Evolutionary conservation across 2,329 filamentous ascomycete species (phyloP).

Genomic region (Alternaria gaisen): DNA sequence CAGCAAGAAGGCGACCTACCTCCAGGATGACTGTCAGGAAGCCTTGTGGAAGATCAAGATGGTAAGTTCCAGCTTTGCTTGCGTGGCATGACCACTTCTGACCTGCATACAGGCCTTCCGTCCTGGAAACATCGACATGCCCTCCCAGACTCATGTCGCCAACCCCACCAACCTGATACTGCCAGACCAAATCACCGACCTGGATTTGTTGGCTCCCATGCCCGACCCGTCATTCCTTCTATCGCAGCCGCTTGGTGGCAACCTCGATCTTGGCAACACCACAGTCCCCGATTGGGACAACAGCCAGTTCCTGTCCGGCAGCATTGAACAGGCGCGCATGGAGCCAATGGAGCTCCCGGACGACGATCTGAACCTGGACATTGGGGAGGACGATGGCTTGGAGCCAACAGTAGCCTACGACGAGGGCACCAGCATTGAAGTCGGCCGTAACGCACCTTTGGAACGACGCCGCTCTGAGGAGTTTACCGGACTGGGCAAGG

Average conservation of each 20-base stretch:
- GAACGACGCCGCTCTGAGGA: conserved; percentile 54
- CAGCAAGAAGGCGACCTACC: conserved; percentile 93
- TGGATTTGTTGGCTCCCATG: conserved; percentile 80
- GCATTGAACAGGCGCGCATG: conserved; percentile 63
- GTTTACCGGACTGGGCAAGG: conserved; percentile 60
- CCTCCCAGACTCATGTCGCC: conserved; percentile 76
- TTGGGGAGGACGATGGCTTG: conserved; percentile 61
- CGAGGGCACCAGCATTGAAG: conserved; percentile 74
- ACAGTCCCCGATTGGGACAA: conserved; percentile 64
- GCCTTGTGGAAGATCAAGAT: conserved; percentile 98
- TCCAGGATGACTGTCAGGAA: conserved; percentile 97
- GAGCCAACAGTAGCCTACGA: conserved; percentile 33
- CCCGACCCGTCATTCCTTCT: conserved; percentile 88
- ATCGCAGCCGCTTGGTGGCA: conserved; percentile 69
- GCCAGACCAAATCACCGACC: conserved; percentile 90
- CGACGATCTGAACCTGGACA: conserved; percentile 69
- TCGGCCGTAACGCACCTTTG: conserved; percentile 84
- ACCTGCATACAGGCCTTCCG: conserved; percentile 74
- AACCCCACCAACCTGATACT: conserved; percentile 88
- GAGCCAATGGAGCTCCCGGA: conserved; percentile 51
- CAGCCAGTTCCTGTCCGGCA: conserved; percentile 82
- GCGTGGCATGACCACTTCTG: conserved; percentile 18
- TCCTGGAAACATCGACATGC: conserved; percentile 94
- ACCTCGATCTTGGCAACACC: conserved; percentile 50
- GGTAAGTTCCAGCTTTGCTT: conserved; percentile 61